phyloP scores from a whole-genome alignment of 1,139 yeast genomes.

The Candida sp. region DNA sequence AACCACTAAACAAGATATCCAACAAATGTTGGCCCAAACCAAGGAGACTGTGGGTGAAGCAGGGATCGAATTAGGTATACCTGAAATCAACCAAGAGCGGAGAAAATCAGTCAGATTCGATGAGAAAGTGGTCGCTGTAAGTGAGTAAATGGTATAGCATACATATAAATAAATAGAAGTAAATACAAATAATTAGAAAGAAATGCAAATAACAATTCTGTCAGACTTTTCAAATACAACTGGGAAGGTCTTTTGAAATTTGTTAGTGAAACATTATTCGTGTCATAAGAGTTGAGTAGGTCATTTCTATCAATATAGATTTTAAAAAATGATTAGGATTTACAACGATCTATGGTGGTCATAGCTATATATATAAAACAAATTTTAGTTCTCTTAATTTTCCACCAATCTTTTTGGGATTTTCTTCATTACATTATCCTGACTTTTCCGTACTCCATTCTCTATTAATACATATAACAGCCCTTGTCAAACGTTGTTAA shows the following conservation, averaged over 20 bases:
- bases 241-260: no score
- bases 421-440: neutral
- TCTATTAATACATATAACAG: no score
- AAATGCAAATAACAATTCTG: neutral
- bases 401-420: no score
- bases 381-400: no score
- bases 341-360: no score
- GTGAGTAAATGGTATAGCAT: conserved; percentile 7
- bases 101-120: conserved; percentile 75
- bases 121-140: conserved; percentile 45
- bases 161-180: conserved; percentile 11
- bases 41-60: conserved; percentile 33
- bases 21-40: conserved; percentile 41
- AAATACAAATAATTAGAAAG: conserved; percentile 11
- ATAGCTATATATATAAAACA: no score
- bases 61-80: conserved; percentile 49
- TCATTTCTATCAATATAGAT: no score
- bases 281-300: no score
- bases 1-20: conserved; percentile 35
- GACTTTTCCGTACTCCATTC: neutral
- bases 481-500: no score
- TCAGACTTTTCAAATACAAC: no score
- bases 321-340: no score
- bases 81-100: conserved; percentile 43
- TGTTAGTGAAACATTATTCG: no score